Conservation (phyloP, 2,329 filamentous ascomycete species). For the Nigrospora osmanthi region DNA sequence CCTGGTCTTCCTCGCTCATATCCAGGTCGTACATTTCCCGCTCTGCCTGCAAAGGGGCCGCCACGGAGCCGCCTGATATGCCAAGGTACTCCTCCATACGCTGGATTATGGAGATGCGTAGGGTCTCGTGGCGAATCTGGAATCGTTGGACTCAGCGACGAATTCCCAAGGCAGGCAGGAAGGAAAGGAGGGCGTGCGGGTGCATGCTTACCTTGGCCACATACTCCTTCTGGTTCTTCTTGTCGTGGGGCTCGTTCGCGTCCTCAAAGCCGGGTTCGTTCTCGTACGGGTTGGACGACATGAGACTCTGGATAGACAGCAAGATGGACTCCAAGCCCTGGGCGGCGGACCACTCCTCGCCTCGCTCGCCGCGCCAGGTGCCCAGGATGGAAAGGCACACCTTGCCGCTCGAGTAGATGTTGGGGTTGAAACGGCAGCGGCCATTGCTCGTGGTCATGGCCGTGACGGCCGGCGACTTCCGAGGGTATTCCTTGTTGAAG, state of each 20-base stretch:
- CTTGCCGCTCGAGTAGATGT: constrained; percentile 86
- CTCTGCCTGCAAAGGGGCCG: constrained; percentile 18
- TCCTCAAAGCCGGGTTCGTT: constrained; percentile 93
- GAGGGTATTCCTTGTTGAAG: constrained; percentile 80
- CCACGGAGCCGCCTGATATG: constrained; percentile 42
- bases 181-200: background rate
- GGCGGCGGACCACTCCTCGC: constrained; percentile 94
- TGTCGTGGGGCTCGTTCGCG: constrained; percentile 58
- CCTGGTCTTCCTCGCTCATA: constrained; percentile 34
- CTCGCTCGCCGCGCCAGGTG: constrained; percentile 88
- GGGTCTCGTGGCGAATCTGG: constrained; percentile 83
- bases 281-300: constrained; percentile 90
- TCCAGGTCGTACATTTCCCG: constrained; percentile 38
- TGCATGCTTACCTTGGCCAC: constrained; percentile 59
- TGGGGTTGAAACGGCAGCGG: constrained; percentile 86
- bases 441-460: constrained; percentile 85
- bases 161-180: background rate
- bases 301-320: constrained; percentile 91
- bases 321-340: constrained; percentile 92
- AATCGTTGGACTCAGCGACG: too few relatives aligned
- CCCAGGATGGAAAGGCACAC: constrained; percentile 92
- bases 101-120: constrained; percentile 80
- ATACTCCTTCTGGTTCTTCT: constrained; percentile 67
- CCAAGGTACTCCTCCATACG: constrained; percentile 73
- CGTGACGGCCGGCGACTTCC: constrained; percentile 52